Conservation (phyloP, 805 yeast genomes). For the Vanderwaltozyma verrucispora region DNA sequence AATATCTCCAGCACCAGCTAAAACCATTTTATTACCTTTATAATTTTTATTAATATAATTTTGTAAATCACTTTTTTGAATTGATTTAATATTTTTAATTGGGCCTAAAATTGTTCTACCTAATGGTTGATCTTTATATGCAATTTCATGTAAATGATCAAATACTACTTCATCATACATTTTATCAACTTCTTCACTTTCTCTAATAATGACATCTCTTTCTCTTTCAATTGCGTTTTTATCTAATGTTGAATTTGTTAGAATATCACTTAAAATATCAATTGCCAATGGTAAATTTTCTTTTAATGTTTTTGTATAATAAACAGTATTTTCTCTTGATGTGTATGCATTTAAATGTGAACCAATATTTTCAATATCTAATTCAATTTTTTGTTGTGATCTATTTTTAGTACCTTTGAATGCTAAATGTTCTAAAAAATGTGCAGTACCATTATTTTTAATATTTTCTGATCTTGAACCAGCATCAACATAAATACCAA, state of each 20-base stretch:
- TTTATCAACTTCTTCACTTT: constrained; percentile 95
- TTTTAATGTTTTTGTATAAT: constrained; percentile 80
- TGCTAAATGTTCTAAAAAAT: constrained; percentile 91
- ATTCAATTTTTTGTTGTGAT: constrained; percentile 71
- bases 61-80: constrained; percentile 64
- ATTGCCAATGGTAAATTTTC: constrained; percentile 77
- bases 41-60: constrained; percentile 78
- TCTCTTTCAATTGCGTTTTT: constrained; percentile 85
- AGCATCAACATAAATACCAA: constrained; percentile 97
- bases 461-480: constrained; percentile 92
- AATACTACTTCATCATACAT: constrained; percentile 98
- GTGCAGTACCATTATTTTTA: constrained; percentile 90
- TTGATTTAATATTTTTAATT: constrained; percentile 71
- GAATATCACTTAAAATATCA: constrained; percentile 79
- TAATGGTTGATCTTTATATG: constrained; percentile 80
- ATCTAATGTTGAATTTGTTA: constrained; percentile 78
- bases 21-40: constrained; percentile 94
- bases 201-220: constrained; percentile 92
- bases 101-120: constrained; percentile 98
- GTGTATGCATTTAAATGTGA: constrained; percentile 98
- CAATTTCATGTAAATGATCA: constrained; percentile 90
- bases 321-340: constrained; percentile 94
- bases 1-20: constrained; percentile 95
- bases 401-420: constrained; percentile 87
- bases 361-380: constrained; percentile 93